A percentile compares a stretch with the other conserved stretches of the same genome.
Conservation (phyloP, 2,329 filamentous ascomycete genomes). For the Arthroderma sp. region DNA sequence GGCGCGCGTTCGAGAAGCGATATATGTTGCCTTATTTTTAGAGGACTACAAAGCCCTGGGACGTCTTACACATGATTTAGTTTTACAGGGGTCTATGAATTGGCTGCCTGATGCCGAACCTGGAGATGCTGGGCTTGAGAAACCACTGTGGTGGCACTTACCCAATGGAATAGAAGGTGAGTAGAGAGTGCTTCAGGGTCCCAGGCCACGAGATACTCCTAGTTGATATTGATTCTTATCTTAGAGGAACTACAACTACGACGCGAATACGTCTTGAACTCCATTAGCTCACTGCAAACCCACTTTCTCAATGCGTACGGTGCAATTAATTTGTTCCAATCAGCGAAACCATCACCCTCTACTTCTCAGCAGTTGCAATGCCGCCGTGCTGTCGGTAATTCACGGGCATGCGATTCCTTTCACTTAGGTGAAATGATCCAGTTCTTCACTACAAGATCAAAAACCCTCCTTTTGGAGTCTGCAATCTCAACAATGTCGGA, state of each 20-base stretch:
- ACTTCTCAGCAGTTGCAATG: conserved; percentile 22
- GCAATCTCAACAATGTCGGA: conserved; percentile 27
- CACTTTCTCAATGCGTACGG: conserved; percentile 30
- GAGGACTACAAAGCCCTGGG: conserved; percentile 17
- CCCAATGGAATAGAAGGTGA: conserved; percentile 29
- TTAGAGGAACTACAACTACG: conserved; percentile 32
- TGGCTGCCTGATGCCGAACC: conserved; percentile 22
- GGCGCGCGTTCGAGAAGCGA: conserved; percentile 27
- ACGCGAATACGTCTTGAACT: conserved; percentile 29
- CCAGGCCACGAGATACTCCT: too few species aligned
- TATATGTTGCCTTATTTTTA: conserved; percentile 25
- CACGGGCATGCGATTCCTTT: conserved; percentile 31
- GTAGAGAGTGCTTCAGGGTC: neutral
- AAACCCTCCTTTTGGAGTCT: conserved; percentile 30
- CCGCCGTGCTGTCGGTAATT: conserved; percentile 28
- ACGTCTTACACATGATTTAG: conserved; percentile 22
- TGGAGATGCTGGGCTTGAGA: conserved; percentile 9
- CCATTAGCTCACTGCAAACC: conserved; percentile 30
- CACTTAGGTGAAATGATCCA: conserved; percentile 33
- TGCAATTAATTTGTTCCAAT: conserved; percentile 18
- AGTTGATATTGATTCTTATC: neutral
- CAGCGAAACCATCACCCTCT: conserved; percentile 7
- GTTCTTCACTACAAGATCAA: conserved; percentile 29
- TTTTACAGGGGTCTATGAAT: conserved; percentile 24
- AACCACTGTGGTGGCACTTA: conserved; percentile 25